A percentile compares a stretch with the other conserved stretches of the same genome.
Evolutionary conservation across 2,329 filamentous ascomycete species (phyloP).

Genomic region (Hypoxylon sp.): DNA sequence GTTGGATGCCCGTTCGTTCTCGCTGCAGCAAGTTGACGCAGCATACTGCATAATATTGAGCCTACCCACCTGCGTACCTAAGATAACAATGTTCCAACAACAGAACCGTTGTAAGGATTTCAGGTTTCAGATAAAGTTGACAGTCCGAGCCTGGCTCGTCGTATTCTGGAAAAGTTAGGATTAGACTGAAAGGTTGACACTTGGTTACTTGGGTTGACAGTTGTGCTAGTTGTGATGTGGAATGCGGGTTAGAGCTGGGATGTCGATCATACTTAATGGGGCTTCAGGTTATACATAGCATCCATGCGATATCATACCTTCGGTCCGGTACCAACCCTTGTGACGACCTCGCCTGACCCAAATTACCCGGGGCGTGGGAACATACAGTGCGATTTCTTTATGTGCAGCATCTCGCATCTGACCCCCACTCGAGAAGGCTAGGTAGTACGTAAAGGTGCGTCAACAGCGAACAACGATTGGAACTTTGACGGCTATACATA

Average conservation of each 20-base stretch:
- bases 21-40: constrained; percentile 1
- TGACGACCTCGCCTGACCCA: constrained; percentile 19
- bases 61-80: background rate
- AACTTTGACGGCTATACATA: constrained; percentile 1
- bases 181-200: constrained; percentile 9
- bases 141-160: constrained; percentile 1
- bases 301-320: constrained; percentile 23
- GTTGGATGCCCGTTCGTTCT: background rate
- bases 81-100: background rate
- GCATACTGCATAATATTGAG: constrained; percentile 7
- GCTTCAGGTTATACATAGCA: constrained; percentile 6
- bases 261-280: constrained; percentile 25
- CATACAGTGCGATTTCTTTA: constrained; percentile 15
- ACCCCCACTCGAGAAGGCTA: constrained; percentile 13
- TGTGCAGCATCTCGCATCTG: background rate
- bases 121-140: constrained; percentile 18
- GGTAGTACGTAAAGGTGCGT: background rate
- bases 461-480: background rate
- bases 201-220: background rate
- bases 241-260: background rate
- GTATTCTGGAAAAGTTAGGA: constrained; percentile 6
- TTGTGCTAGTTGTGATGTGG: constrained; percentile 2
- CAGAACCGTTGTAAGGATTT: constrained; percentile 22
- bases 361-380: constrained; percentile 11
- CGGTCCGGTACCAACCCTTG: constrained; percentile 26